Evolutionary conservation across 306 rosid genomes (phyloP).

Genomic region (Gillenia trifoliata): DNA sequence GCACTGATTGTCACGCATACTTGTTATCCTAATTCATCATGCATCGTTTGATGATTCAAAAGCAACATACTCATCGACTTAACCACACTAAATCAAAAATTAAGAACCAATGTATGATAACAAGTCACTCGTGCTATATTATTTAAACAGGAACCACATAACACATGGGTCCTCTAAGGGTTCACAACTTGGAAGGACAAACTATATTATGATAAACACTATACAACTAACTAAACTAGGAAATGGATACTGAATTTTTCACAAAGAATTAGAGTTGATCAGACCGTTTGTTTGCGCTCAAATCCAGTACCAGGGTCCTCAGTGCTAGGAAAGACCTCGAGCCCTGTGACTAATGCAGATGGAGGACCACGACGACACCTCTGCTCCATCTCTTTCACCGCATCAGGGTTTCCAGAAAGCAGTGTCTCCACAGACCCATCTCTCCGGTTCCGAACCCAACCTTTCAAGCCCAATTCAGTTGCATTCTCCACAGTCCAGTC

Average conservation of each 20-base stretch:
- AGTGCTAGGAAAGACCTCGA: slow-evolving; percentile 54
- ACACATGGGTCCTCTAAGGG: background rate
- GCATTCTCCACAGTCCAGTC: slow-evolving; percentile 49
- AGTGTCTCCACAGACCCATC: slow-evolving; percentile 61
- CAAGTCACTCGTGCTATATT: background rate
- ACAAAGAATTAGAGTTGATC: slow-evolving; percentile 20
- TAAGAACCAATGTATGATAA: background rate
- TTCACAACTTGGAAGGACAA: background rate
- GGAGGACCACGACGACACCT: slow-evolving; percentile 86
- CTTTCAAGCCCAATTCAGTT: slow-evolving; percentile 41
- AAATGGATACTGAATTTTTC: background rate
- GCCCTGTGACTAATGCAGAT: slow-evolving; percentile 64
- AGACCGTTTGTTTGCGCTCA: slow-evolving; percentile 50
- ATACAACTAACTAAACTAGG: background rate
- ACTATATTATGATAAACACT: background rate
- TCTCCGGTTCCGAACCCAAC: slow-evolving; percentile 51
- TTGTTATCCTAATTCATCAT: background rate
- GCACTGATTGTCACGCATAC: background rate
- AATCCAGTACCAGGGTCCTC: slow-evolving; percentile 62
- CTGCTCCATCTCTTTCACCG: slow-evolving; percentile 68
- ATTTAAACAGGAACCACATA: background rate
- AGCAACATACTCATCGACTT: background rate
- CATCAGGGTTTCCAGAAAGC: slow-evolving; percentile 37
- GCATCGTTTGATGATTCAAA: background rate
- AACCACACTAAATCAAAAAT: background rate